Percentiles rank a stretch among this genome's conserved stretches.
Evolutionary conservation across 768 basidiomycete species (phyloP).

Genomic region (Hydnum rufescens): DNA sequence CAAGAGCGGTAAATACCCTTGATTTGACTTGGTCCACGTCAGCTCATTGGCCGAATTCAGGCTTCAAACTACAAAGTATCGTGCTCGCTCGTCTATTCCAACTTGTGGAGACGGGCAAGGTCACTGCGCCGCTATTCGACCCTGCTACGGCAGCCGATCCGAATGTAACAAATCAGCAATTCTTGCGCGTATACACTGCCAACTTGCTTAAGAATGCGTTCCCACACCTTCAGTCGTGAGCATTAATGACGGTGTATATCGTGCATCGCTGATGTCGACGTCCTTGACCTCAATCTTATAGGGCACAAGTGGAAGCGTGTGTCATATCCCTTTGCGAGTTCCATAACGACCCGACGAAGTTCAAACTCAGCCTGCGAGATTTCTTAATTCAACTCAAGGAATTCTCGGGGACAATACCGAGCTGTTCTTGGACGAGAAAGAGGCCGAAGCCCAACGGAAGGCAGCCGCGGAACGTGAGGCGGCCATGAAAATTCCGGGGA

Average conservation of each 20-base stretch:
- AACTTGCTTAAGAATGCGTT: slow-evolving; percentile 77
- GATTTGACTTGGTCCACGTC: not conserved
- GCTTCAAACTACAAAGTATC: slow-evolving; percentile 86
- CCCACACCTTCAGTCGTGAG: slow-evolving; percentile 76
- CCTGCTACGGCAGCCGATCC: slow-evolving; percentile 47
- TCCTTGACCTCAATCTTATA: slow-evolving; percentile 2
- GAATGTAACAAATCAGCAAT: slow-evolving; percentile 49
- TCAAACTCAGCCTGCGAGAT: slow-evolving; percentile 81
- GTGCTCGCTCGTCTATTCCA: slow-evolving; percentile 89
- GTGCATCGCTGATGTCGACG: not conserved
- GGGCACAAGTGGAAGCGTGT: slow-evolving; percentile 21
- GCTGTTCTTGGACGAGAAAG: slow-evolving; percentile 85
- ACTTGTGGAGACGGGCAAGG: slow-evolving; percentile 62
- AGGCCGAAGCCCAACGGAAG: slow-evolving; percentile 59
- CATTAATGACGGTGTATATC: slow-evolving; percentile 8
- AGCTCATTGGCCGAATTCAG: slow-evolving; percentile 11
- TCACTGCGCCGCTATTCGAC: slow-evolving; percentile 73
- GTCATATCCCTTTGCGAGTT: slow-evolving; percentile 22
- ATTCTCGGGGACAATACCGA: slow-evolving; percentile 92
- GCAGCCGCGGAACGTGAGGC: slow-evolving; percentile 69
- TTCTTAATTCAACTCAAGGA: slow-evolving; percentile 97
- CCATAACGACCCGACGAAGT: slow-evolving; percentile 24
- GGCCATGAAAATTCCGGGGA: slow-evolving; percentile 89
- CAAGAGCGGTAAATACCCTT: slow-evolving; percentile 48
- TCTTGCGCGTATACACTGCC: slow-evolving; percentile 70